Evolutionary conservation across 805 yeast species (phyloP).

Genomic region (Hanseniaspora nectarophila): DNA sequence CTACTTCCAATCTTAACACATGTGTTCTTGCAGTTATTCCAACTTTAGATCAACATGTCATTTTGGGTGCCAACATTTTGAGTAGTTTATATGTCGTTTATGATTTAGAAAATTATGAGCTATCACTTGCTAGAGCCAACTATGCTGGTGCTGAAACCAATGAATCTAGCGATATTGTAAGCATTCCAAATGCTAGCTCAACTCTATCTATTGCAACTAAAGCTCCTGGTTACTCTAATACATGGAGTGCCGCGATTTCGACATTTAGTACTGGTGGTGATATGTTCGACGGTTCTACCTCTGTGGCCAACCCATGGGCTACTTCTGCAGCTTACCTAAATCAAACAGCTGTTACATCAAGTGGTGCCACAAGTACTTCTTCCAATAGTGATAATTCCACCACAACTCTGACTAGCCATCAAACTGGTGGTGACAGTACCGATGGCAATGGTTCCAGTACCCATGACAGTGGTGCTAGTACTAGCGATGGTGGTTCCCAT

Average conservation of each 20-base stretch:
- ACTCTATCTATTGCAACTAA: conserved; percentile 35
- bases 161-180: conserved; percentile 34
- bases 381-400: no score
- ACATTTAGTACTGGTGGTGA: conserved; percentile 14
- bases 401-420: no score
- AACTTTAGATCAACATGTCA: conserved; percentile 19
- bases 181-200: conserved; percentile 36
- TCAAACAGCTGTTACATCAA: no score
- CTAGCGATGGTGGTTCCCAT: no score
- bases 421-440: no score
- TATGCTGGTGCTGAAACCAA: conserved; percentile 20
- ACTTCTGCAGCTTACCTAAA: background rate
- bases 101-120: conserved; percentile 34
- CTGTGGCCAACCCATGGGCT: conserved; percentile 14
- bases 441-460: no score
- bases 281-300: conserved; percentile 19
- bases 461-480: no score
- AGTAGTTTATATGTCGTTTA: conserved; percentile 41
- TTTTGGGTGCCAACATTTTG: conserved; percentile 42
- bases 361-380: no score
- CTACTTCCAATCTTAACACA: conserved; percentile 16
- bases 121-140: conserved; percentile 35
- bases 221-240: conserved; percentile 35
- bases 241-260: conserved; percentile 19
- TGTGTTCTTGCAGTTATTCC: conserved; percentile 37